phyloP scores from a whole-genome alignment of 139 green algal genomes.

The Haematococcus sp. region DNA sequence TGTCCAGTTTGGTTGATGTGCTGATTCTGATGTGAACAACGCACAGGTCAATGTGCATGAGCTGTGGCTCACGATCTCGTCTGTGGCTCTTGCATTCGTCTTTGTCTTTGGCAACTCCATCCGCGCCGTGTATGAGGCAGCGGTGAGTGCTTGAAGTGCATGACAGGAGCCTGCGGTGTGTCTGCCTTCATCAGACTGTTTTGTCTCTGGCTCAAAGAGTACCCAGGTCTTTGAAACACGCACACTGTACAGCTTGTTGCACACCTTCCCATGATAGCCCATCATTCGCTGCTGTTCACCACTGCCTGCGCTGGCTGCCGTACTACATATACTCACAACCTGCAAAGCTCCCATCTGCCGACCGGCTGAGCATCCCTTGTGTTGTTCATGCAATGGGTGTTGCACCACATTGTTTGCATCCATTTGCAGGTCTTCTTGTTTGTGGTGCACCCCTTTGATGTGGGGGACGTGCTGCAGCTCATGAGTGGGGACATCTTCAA shows the following conservation, averaged over 20 bases:
- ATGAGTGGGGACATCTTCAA: slow-evolving; percentile 24
- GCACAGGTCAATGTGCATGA: slow-evolving; percentile 46
- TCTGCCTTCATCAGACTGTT: too few species aligned
- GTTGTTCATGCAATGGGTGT: too few species aligned
- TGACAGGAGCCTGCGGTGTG: too few species aligned
- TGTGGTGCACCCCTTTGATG: slow-evolving; percentile 71
- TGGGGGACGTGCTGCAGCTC: slow-evolving; percentile 53
- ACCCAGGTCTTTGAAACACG: too few species aligned
- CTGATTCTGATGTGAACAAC: background rate
- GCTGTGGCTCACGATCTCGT: slow-evolving; percentile 45
- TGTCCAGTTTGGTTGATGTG: background rate
- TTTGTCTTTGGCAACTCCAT: slow-evolving; percentile 68
- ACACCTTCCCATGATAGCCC: too few species aligned
- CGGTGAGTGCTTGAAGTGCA: slow-evolving; percentile 7
- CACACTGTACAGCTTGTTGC: too few species aligned
- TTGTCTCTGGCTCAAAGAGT: background rate
- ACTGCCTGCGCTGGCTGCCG: too few species aligned
- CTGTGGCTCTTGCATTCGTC: slow-evolving; percentile 39
- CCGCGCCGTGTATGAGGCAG: slow-evolving; percentile 54
- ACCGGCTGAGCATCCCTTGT: too few species aligned
- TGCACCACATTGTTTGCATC: too few species aligned
- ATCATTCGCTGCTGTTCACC: too few species aligned
- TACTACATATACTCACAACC: too few species aligned
- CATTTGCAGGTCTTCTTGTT: slow-evolving; percentile 61
- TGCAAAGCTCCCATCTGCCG: too few species aligned